Evolutionary conservation across 441 rosid genomes (phyloP).

Genomic region (Flueggea neowawraea): DNA sequence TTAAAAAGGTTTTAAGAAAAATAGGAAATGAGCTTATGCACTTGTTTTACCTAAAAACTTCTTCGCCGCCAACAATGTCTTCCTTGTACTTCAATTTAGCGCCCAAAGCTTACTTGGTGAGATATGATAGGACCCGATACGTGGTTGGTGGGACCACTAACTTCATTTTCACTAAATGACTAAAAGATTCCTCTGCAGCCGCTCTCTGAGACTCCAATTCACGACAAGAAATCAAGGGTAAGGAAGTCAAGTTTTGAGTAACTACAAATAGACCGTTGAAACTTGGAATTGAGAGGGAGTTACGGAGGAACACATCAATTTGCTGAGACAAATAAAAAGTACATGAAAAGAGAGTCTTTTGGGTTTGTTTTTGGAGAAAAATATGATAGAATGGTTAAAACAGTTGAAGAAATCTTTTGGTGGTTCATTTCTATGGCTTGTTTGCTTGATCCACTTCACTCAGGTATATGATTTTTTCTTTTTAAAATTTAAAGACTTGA

Average conservation of each 20-base stretch:
- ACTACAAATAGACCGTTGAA: background rate
- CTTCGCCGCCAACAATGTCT: background rate
- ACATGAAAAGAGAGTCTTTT: background rate
- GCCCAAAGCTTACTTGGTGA: slow-evolving; percentile 11
- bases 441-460: slow-evolving; percentile 93
- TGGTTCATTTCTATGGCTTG: slow-evolving; percentile 81
- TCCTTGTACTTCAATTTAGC: background rate
- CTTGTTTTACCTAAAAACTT: too few relatives aligned
- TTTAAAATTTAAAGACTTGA: background rate
- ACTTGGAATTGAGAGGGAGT: slow-evolving; percentile 8
- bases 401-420: slow-evolving; percentile 69
- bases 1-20: too few relatives aligned
- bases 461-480: slow-evolving; percentile 45
- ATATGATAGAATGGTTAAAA: slow-evolving; percentile 62
- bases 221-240: background rate
- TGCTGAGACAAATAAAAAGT: background rate
- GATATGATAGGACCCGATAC: slow-evolving; percentile 9
- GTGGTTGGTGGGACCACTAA: slow-evolving; percentile 4
- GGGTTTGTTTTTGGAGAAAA: slow-evolving; percentile 1
- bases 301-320: background rate
- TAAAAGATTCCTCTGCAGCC: background rate
- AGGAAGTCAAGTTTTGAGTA: slow-evolving; percentile 5
- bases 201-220: too few relatives aligned
- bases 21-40: too few relatives aligned
- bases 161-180: background rate